Evolutionary conservation across 371 early-diverging fungal species (phyloP).

Genomic region (Chytridiales sp.): DNA sequence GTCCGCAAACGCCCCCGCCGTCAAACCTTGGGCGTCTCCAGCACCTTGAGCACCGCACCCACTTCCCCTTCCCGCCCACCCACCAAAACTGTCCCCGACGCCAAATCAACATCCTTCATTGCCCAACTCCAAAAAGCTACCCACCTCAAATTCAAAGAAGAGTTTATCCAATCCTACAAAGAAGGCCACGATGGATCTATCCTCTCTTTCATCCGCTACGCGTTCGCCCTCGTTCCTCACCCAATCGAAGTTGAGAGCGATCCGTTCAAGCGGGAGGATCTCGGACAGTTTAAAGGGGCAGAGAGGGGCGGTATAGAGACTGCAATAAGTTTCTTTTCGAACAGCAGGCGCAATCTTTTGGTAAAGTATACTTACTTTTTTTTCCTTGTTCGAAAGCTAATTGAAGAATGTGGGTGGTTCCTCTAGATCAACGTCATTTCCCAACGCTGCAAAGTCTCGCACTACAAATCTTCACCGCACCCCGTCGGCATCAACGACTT

Average conservation of each 20-base stretch:
- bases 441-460: slow-evolving; percentile 22
- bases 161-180: too few species aligned
- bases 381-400: background rate
- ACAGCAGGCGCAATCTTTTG: slow-evolving; percentile 32
- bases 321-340: slow-evolving; percentile 36
- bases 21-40: too few species aligned
- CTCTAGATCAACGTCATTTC: slow-evolving; percentile 23
- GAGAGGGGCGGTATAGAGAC: slow-evolving; percentile 14
- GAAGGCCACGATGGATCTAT: too few species aligned
- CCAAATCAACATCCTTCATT: too few species aligned
- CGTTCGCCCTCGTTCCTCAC: slow-evolving; percentile 20
- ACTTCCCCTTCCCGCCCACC: too few species aligned
- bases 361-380: slow-evolving; percentile 7
- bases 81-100: too few species aligned
- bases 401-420: too few species aligned
- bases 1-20: too few species aligned
- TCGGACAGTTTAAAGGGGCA: slow-evolving; percentile 34
- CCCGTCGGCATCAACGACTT: slow-evolving; percentile 32
- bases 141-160: too few species aligned
- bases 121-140: too few species aligned
- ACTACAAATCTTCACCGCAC: background rate
- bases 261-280: slow-evolving; percentile 22
- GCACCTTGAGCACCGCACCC: too few species aligned
- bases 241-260: slow-evolving; percentile 21
- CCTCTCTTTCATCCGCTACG: slow-evolving; percentile 10